A percentile compares a stretch with the other conserved stretches of the same genome.
Evolutionary conservation across 352 stramenopile genomes (phyloP).

Genomic region (Pythium dissotocum): DNA sequence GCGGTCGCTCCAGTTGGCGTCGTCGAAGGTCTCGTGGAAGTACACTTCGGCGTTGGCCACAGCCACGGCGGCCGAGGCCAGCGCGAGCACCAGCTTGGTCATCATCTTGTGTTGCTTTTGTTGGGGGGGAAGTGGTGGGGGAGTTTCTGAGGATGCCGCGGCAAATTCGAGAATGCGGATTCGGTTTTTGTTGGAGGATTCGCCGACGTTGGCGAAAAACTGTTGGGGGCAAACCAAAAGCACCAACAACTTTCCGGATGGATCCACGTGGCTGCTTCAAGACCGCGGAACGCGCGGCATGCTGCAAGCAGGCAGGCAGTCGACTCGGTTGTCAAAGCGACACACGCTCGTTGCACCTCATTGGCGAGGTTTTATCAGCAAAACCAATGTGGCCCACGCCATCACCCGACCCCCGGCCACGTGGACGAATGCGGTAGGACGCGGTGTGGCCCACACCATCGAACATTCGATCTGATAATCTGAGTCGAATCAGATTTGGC

Average conservation of each 20-base stretch:
- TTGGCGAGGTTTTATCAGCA: constrained; percentile 15
- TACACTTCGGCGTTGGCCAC: constrained; percentile 79
- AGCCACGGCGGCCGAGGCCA: constrained; percentile 51
- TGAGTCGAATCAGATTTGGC: constrained; percentile 9
- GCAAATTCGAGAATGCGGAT: constrained; percentile 33
- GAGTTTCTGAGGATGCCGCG: constrained; percentile 5
- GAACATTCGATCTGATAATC: constrained; percentile 22
- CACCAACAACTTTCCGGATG: background rate
- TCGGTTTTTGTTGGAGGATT: background rate
- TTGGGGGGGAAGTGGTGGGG: background rate
- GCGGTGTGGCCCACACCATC: constrained; percentile 22
- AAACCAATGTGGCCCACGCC: constrained; percentile 18
- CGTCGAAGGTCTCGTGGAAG: constrained; percentile 94
- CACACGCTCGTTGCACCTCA: constrained; percentile 9
- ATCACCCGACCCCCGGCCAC: constrained; percentile 11
- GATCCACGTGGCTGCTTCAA: constrained; percentile 26
- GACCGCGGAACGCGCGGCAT: constrained; percentile 3
- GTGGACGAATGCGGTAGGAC: constrained; percentile 12
- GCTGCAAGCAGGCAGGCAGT: too few species aligned
- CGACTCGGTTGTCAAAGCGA: background rate
- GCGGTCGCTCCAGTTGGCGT: constrained; percentile 69
- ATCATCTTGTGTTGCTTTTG: constrained; percentile 39
- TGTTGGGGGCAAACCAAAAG: background rate
- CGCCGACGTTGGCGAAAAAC: constrained; percentile 13
- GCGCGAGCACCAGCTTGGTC: constrained; percentile 56